Base-by-base conservation (phyloP, 164 flowering plant genomes). In the Litsea cubeba region DNA sequence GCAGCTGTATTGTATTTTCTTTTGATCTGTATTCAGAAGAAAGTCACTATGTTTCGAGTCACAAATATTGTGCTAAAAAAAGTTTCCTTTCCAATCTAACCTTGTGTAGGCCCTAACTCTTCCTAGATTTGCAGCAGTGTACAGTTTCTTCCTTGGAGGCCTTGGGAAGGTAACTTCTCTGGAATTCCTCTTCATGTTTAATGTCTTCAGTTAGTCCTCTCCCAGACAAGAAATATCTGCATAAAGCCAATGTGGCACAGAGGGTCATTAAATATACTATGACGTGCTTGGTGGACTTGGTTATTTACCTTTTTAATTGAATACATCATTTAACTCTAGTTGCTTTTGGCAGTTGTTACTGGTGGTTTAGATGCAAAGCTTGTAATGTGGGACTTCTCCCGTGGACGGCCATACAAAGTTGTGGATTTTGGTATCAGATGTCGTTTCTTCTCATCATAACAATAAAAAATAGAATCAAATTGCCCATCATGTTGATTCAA, bases 361-460 rank as follows among this genome's bases (percentile, higher is more conserved):
- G 99, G 97, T 68, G 97, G 97, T 74, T 89, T 93, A 74, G 99
- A 95, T 81, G 87, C 97, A 69, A 92, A 90, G 82, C 90, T 95
- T 76, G 82, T 93, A 68, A 76, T 89, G 86, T 95, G 98, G 98
- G 96, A 93, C 81, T 89, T 90, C 83, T 93, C 98, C 72, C 90
- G 88, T 81, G 97, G 94, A 54, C 90, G 92, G 3, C 88, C 89
- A 15, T 71, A 57, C 83, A 87, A 87, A 82, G 79, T 82, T 73
- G 65, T 88, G 58, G 94, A 95, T 78, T 95, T 90, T 82, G 93
- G 99, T 93, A 84, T 72, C 51, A 35, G 71, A 77, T 72, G 46
- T 40, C 30, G 23, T 46, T 24, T 6, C 60, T 24, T 6, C 60
- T 54, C 60, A 15, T 17, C 17, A 54, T 20, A 54, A 17, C 60